Conservation (phyloP, 371 early-diverging fungal genomes). For the Zopfochytrium polystomum region DNA sequence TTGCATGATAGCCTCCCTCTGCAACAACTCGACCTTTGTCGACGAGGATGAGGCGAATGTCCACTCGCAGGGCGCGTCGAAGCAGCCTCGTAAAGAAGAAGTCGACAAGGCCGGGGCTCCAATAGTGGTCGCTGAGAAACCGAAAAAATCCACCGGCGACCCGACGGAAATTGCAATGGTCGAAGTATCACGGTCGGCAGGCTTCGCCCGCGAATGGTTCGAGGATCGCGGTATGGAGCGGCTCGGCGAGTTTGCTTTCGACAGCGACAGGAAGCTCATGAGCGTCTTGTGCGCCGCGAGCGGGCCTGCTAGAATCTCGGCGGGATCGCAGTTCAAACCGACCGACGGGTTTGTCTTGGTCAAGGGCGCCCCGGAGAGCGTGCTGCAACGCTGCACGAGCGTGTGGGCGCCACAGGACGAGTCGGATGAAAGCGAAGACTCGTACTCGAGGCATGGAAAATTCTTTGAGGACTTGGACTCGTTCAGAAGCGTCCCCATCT, state of each 20-base stretch:
- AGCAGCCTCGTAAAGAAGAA: too few species aligned
- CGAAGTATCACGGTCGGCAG: conserved; percentile 39
- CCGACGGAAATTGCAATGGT: conserved; percentile 54
- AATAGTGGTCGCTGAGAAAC: conserved; percentile 28
- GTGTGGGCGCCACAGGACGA: conserved; percentile 49
- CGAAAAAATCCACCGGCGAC: conserved; percentile 43
- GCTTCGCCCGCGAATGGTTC: conserved; percentile 41
- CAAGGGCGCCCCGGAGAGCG: conserved; percentile 90
- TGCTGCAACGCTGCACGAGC: conserved; percentile 64
- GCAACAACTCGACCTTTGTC: conserved; percentile 44
- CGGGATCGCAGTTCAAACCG: conserved; percentile 24
- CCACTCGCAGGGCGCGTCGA: too few species aligned
- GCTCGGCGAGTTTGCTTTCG: conserved; percentile 52
- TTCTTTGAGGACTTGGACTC: conserved; percentile 26
- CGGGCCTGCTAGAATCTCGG: too few species aligned
- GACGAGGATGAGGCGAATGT: too few species aligned
- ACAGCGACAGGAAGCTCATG: conserved; percentile 88
- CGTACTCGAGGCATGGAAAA: conserved; percentile 18
- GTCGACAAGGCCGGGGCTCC: too few species aligned
- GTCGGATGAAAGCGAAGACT: conserved; percentile 11
- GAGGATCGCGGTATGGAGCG: conserved; percentile 35
- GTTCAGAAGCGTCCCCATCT: conserved; percentile 42
- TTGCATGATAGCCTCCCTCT: conserved; percentile 45
- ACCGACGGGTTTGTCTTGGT: conserved; percentile 58
- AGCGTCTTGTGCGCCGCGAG: too few species aligned